Base-by-base conservation (phyloP, 83 land plant genomes). In the Picea mariana region DNA sequence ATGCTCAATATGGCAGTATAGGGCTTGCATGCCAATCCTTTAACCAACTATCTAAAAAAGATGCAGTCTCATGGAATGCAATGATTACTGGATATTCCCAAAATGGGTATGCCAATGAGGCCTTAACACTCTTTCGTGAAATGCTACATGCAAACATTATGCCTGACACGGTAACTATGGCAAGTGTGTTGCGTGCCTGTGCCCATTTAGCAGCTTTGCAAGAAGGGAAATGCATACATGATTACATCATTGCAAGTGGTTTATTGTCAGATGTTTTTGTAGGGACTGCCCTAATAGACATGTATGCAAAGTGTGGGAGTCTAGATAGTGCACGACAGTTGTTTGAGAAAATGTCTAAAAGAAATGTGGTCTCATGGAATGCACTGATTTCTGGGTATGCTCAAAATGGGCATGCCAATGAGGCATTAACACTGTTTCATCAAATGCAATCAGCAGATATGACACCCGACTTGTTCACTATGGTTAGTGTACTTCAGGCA, bases 401-500 rank as follows among this genome's bases (percentile, higher is more conserved):
- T 2, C 68, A 21, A 21, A n/a, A 66, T 66, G 68, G 68, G 68
- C 26, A 66, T 66, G 68, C 26, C 68, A 66, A 66, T 21, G 68
- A 66, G 23, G 68, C 26, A 18, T 24, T 66, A 24, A 24, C 68
- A 66, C 68, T 66, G 26, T 66, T 66, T 24, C 26, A n/a, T 11
- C 26, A 66, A 24, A 66, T 66, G 68, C 68, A 66, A 66, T 21
- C 23, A 21, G 68, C 23, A 21, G 68, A 24, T n/a, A n/a, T 66
- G 26, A 66, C 23, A 24, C 68, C 68, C 24, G 68, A 66, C 24
- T 21, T 7, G 11, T n/a, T 66, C 12, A 66, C 24, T 24, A 66
- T 66, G 68, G 26, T 66, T 21, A 55, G 58, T 55, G 82, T 87
- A 13, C 65, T 88, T 60, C 86, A 89, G 81, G 90, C 90, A 0